Evolutionary conservation across 2,329 filamentous ascomycete genomes (phyloP), one percentile per base, ranked within the genome.

Genomic region (Alternaria dauci): DNA sequence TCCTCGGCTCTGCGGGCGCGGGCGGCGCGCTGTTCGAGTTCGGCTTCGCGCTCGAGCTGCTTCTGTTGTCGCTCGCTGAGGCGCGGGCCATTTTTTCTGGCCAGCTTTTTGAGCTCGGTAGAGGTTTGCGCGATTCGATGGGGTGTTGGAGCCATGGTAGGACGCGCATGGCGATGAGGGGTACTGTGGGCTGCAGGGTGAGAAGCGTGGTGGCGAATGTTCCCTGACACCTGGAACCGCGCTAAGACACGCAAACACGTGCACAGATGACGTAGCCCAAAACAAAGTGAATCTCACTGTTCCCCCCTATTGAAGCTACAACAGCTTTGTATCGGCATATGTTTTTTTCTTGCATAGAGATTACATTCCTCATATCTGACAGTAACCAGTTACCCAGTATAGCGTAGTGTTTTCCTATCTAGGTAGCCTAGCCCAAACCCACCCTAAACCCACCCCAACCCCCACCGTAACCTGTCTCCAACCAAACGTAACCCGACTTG

Each of bases 21-120:
- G 42, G 67, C 58, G 16, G 77, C 78, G 55, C 77, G 76, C 48
- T 72, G 58, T 20, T 79, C 75, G 41, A 77, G 63, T 34, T 76
- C 72, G 41, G 59, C 46, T 4, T 52, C 71, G 52, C 75, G 75
- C 47, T 79, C 67, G 4, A 79, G 70, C 50, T 71, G 72, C 25
- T 70, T 72, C 42, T 64, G 63, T 39, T 76, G 69, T 12, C 61
- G 66, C 38, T 73, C 73, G 8, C 70, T 66, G 9, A 77, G 53
- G 2, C 58, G 57, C 3, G 69, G 58, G 1, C 72, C 75, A 54
- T 72, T 68, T 48, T 73, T 73, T 52, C 75, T 76, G 65, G 76
- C 70, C 4, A 63, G 69, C 8, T 70, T 74, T 42, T 79, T 78
- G 11, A 62, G 74, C 60, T 79, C 75, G 38, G 65, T 74, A 2